A percentile compares a stretch with the other conserved stretches of the same genome.
These are phyloP conservation scores for Stagonosporopsis vannaccii DNA, from an alignment of 2,329 filamentous ascomycete species.

Conservation along the genomic window DNA sequence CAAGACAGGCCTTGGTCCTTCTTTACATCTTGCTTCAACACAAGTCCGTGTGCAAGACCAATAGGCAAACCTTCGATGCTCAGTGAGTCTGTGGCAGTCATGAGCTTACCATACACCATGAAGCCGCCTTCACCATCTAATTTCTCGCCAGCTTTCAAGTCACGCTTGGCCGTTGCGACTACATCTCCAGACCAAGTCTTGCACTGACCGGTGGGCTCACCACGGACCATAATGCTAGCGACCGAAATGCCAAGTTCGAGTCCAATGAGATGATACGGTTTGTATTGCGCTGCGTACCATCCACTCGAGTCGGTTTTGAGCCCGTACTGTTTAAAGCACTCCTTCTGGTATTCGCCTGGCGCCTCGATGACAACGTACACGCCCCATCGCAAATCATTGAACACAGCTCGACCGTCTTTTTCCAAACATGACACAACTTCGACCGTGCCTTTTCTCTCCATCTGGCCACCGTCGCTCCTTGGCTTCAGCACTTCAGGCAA, in stretches of 20 bases:
- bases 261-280: conserved; percentile 58
- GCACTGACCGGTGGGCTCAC: conserved; percentile 56
- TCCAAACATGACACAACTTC: conserved; percentile 58
- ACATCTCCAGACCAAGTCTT: conserved; percentile 55
- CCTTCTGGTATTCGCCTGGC: conserved; percentile 51
- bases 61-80: conserved; percentile 54
- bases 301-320: conserved; percentile 54
- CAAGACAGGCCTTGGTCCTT: conserved; percentile 55
- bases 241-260: conserved; percentile 56
- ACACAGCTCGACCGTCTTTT: conserved; percentile 51
- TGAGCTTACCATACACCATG: conserved; percentile 56
- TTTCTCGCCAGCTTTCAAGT: conserved; percentile 55
- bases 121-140: conserved; percentile 57
- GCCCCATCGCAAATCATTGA: conserved; percentile 54
- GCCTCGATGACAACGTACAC: conserved; percentile 58
- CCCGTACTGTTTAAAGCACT: conserved; percentile 56
- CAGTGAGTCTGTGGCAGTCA: conserved; percentile 52
- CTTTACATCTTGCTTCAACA: conserved; percentile 52
- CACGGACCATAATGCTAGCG: conserved; percentile 56
- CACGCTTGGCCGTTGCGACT: conserved; percentile 57
- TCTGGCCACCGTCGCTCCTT: conserved; percentile 51
- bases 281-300: conserved; percentile 55
- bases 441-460: conserved; percentile 53
- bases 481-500: conserved; percentile 54
- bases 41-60: conserved; percentile 53